Evolutionary conservation across 306 rosid species (phyloP), one percentile per base, ranked within the genome.

Genomic region (Quercus robur): DNA sequence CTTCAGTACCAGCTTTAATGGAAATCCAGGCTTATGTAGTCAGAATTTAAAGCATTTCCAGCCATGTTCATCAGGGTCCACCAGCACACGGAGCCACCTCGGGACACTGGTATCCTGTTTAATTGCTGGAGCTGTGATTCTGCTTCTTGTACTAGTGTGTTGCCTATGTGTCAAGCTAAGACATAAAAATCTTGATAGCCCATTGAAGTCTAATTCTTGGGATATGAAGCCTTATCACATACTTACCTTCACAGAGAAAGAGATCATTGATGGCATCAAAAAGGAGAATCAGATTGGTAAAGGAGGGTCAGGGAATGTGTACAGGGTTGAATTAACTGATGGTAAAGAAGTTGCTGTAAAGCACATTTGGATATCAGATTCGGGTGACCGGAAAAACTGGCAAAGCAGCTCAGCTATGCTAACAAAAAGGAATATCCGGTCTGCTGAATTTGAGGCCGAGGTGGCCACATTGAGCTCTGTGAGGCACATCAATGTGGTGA

Each of bases 261-360:
- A 92, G 63, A 80, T 94, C 26, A 73, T 91, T 44, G 84, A 91
- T 9, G 88, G 91, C 13, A 67, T 94, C 71, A 89, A 84, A 81
- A 75, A 83, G 11, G 92, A 88, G 80, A 94, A 89, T 49, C 66
- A 90, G 82, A 91, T 94, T 26, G 98, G 97, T 2, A 92, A 85
- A 78, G 98, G 98, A 71, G 98, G 98, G 71, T 94, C 98, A 4
- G 98, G 98, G 63, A 88, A 86, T 77, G 98, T 94, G 51, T 94
- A 94, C 88, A 89, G 82, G 76, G 97, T 74, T 7, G 78, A 70
- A 5, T 89, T 92, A 5, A 73, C 84, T 55, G 82, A 86, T 46
- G 97, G 94, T 15, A 86, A 80, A 78, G 85, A 85, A 78, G 77
- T 92, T 3, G 97, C 97, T 0, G 98, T 92, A 52, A 94, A 92